phyloP scores from a whole-genome alignment of 1,139 yeast species.

The Waltiozyma sp. region DNA sequence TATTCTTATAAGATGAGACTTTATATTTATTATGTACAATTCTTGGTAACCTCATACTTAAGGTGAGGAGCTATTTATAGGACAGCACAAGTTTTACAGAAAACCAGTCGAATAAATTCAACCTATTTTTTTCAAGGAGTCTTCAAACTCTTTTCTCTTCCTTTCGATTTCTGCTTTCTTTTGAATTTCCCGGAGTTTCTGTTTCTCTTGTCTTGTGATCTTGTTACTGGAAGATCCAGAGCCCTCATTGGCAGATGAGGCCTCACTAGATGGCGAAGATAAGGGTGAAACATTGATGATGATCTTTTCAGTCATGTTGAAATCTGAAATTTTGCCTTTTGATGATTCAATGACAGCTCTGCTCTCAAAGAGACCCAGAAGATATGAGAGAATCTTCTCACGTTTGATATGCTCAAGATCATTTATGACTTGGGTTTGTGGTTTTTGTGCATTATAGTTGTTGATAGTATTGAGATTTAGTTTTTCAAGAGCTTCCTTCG shows the following conservation, averaged over 20 bases:
- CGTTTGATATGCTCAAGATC: conserved; percentile 15
- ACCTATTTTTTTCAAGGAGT: not conserved
- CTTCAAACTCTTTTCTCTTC: conserved; percentile 8
- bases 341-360: conserved; percentile 19
- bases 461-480: not conserved
- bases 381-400: conserved; percentile 19
- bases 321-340: conserved; percentile 17
- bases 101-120: not conserved
- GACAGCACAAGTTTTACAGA: not conserved
- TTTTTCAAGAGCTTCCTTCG: conserved; percentile 16
- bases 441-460: not conserved
- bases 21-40: too few species aligned
- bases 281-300: conserved; percentile 20
- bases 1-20: too few species aligned
- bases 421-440: conserved; percentile 8
- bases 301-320: conserved; percentile 17
- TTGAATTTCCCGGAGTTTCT: conserved; percentile 13
- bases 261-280: not conserved
- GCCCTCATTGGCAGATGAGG: conserved; percentile 14
- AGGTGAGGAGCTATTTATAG: too few species aligned
- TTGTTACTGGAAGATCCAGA: conserved; percentile 9
- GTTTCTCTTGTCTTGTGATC: conserved; percentile 13
- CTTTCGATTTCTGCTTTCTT: conserved; percentile 11
- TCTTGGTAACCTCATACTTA: not conserved
- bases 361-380: conserved; percentile 24